phyloP scores from a whole-genome alignment of 1,284 basidiomycete genomes.

The Pterulicium gracile region DNA sequence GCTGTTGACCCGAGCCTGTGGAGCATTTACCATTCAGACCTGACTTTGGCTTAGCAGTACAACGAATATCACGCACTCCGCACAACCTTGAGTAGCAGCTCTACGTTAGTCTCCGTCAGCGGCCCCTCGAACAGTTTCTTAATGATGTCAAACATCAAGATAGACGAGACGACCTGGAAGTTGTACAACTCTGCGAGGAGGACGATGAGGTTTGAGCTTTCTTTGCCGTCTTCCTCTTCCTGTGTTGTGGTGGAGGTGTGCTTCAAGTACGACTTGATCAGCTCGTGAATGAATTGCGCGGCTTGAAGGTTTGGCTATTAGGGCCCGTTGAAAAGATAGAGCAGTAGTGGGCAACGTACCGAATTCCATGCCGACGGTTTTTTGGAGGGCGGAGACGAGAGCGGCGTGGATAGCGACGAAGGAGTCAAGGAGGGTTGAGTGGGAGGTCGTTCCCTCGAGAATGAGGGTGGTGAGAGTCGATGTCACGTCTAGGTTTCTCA shows the following conservation, averaged over 20 bases:
- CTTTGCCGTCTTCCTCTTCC: slow-evolving; percentile 51
- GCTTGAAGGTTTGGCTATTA: slow-evolving; percentile 28
- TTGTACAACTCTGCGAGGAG: slow-evolving; percentile 93
- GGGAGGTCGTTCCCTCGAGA: slow-evolving; percentile 74
- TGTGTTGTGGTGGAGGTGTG: slow-evolving; percentile 10
- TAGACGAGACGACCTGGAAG: slow-evolving; percentile 84
- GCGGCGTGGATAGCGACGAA: slow-evolving; percentile 90
- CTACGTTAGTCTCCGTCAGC: slow-evolving; percentile 73
- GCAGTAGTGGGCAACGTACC: slow-evolving; percentile 34
- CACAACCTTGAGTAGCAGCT: slow-evolving; percentile 79
- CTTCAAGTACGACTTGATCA: slow-evolving; percentile 55
- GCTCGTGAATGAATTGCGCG: slow-evolving; percentile 67
- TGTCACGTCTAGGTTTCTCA: slow-evolving; percentile 57
- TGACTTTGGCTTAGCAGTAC: slow-evolving; percentile 2
- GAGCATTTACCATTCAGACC: neutral
- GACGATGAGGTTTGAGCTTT: slow-evolving; percentile 81
- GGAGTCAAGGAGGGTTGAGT: slow-evolving; percentile 79
- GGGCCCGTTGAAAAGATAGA: neutral
- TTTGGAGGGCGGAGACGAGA: slow-evolving; percentile 78
- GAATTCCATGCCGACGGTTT: slow-evolving; percentile 84
- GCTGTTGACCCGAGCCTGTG: slow-evolving; percentile 74
- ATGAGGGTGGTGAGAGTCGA: slow-evolving; percentile 71
- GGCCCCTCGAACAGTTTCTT: slow-evolving; percentile 61
- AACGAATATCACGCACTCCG: slow-evolving; percentile 47
- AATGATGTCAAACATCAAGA: slow-evolving; percentile 86